A percentile compares a stretch with the other conserved stretches of the same genome.
These are phyloP conservation scores for Phytophthora idaei DNA, from an alignment of 352 stramenopile species.

Conservation along the genomic window DNA sequence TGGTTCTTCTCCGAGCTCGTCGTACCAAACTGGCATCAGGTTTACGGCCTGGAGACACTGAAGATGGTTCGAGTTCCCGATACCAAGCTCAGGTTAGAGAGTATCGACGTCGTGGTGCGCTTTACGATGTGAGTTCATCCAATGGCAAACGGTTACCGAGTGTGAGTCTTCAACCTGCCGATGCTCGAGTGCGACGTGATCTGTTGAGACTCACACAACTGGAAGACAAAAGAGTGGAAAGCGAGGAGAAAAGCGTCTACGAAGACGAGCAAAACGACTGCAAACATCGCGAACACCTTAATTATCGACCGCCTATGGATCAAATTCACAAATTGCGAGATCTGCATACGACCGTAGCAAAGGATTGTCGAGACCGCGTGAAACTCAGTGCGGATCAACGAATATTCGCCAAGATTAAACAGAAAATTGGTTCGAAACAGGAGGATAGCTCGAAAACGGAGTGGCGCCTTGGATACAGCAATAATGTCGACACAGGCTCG, in stretches of 20 bases:
- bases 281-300: constrained; percentile 56
- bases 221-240: constrained; percentile 20
- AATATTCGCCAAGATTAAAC: constrained; percentile 17
- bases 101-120: constrained; percentile 37
- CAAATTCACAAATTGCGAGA: constrained; percentile 49
- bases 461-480: constrained; percentile 59
- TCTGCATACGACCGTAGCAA: constrained; percentile 56
- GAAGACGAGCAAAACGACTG: constrained; percentile 58
- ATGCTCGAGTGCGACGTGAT: constrained; percentile 54
- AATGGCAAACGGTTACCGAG: constrained; percentile 39
- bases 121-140: constrained; percentile 48
- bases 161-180: constrained; percentile 38
- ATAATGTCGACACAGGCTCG: constrained; percentile 36
- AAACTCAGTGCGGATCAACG: constrained; percentile 22
- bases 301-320: constrained; percentile 56
- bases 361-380: constrained; percentile 22
- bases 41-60: constrained; percentile 15
- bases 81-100: constrained; percentile 34
- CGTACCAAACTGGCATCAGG: constrained; percentile 12
- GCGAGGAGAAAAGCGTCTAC: constrained; percentile 21
- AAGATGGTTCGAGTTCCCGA: constrained; percentile 21
- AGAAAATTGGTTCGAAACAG: constrained; percentile 8
- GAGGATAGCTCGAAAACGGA: constrained; percentile 19
- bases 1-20: constrained; percentile 27
- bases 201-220: constrained; percentile 41